Base-by-base conservation (phyloP, 1,284 basidiomycete species). In the Ustilago tritici region DNA sequence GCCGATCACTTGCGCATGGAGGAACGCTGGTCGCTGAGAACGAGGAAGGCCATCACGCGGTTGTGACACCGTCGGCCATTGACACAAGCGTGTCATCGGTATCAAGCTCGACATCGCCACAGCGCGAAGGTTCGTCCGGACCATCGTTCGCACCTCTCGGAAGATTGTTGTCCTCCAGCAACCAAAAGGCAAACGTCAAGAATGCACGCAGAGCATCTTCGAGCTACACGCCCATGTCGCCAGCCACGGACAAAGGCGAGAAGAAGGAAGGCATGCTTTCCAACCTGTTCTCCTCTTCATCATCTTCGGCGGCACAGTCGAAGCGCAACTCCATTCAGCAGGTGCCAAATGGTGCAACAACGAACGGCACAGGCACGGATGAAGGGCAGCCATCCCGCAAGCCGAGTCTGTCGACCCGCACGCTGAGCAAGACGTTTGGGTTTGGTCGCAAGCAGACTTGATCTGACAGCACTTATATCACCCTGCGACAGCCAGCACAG, bases 91-190 rank as follows among this genome's bases (percentile, higher is more conserved):
- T 43, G 4, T 19, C 60, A 2, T 32, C 52, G 2, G 28, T 43
- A 14, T 28, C 65, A n/a, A 14, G 55, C 15, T 47, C 54, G 1
- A 34, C 62, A 4, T 49, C 59, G n/a, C 46, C 52, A 4, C 68
- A 62, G 55, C 65, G 61, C 28, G 63, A 69, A 11, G 52, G 23
- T 14, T 56, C 65, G 7, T 56, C 69, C 4, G 64, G 72, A 23
- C 53, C 62, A 17, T 55, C 69, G 3, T 82, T 77, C 19, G 65
- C 81, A 15, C 71, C 81, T 4, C 71, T 79, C 14, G 81, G 77
- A 34, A 40, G 74, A 23, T 56, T 79, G 14, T 34, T 81, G 15
- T 69, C 77, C 12, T 73, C 77, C 36, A 82, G 79, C 35, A 70
- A 81, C 14, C 77, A 72, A n/a, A 74, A 81, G 32, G 17, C 64